Conservation (phyloP, 495 filamentous ascomycete species). For the Thozetella sp. region DNA sequence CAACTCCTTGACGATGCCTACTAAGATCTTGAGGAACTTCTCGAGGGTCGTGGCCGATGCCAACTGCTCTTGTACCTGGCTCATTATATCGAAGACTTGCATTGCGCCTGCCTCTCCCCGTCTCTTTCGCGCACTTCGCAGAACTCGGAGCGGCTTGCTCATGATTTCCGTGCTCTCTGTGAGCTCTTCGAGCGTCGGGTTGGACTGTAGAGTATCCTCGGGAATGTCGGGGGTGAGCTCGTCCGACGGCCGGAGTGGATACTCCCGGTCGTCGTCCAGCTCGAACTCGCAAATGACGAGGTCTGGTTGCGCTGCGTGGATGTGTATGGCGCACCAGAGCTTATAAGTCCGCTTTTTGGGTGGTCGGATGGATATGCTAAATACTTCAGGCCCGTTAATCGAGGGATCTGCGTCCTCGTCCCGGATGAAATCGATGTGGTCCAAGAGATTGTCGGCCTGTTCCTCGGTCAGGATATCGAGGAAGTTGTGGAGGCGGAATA, state of each 20-base stretch:
- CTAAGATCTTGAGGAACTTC: slow-evolving; percentile 68
- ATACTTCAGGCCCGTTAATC: slow-evolving; percentile 83
- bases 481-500: slow-evolving; percentile 78
- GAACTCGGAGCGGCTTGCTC: slow-evolving; percentile 77
- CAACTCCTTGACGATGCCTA: slow-evolving; percentile 83
- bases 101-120: slow-evolving; percentile 87
- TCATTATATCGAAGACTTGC: slow-evolving; percentile 94
- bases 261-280: slow-evolving; percentile 74
- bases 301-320: slow-evolving; percentile 63
- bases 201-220: slow-evolving; percentile 70
- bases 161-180: slow-evolving; percentile 70
- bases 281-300: slow-evolving; percentile 92
- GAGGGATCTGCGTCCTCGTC: slow-evolving; percentile 74
- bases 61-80: slow-evolving; percentile 80
- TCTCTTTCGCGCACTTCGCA: slow-evolving; percentile 75
- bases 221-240: slow-evolving; percentile 61
- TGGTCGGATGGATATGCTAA: slow-evolving; percentile 68
- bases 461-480: slow-evolving; percentile 81
- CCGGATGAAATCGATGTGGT: slow-evolving; percentile 85
- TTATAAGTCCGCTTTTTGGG: slow-evolving; percentile 58
- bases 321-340: slow-evolving; percentile 89
- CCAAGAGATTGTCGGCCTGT: slow-evolving; percentile 77
- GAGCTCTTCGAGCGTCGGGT: slow-evolving; percentile 73
- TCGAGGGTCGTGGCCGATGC: slow-evolving; percentile 69
- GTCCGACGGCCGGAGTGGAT: slow-evolving; percentile 66